These are phyloP conservation scores for Phaffia tasmanica DNA, from an alignment of 768 basidiomycete species.

Conservation along the genomic window DNA sequence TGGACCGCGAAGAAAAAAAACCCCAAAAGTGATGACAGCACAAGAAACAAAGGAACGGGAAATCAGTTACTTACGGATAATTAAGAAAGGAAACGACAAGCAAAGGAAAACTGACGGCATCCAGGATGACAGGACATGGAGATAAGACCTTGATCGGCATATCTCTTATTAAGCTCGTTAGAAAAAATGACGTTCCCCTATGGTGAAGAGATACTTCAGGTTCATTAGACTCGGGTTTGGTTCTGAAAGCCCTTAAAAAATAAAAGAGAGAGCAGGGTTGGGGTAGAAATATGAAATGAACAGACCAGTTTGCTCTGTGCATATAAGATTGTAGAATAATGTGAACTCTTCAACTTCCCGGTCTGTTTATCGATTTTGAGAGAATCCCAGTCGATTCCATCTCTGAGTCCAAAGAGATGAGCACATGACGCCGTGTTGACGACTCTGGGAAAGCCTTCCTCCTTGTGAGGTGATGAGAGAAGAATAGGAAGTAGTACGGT, in stretches of 20 bases:
- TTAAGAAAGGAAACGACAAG: too few species aligned
- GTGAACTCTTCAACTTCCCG: neutral
- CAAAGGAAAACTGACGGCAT: too few species aligned
- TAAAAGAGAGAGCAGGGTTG: too few species aligned
- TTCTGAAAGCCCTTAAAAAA: neutral
- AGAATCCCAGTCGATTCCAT: slow-evolving; percentile 24
- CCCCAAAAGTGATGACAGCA: too few species aligned
- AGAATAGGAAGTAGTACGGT: slow-evolving; percentile 26
- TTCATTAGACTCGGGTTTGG: neutral
- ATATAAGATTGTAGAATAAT: slow-evolving; percentile 13
- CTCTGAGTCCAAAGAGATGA: slow-evolving; percentile 10
- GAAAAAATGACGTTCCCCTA: slow-evolving; percentile 27
- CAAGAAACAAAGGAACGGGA: too few species aligned
- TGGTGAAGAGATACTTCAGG: neutral
- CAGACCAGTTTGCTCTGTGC: slow-evolving; percentile 27
- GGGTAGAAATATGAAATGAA: too few species aligned
- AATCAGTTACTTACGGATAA: too few species aligned
- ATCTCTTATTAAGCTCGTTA: slow-evolving; percentile 22
- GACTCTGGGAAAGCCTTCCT: slow-evolving; percentile 22
- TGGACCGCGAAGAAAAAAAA: too few species aligned
- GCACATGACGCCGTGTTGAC: slow-evolving; percentile 17
- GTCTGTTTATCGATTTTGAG: slow-evolving; percentile 7
- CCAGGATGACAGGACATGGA: slow-evolving; percentile 26
- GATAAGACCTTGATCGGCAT: slow-evolving; percentile 20
- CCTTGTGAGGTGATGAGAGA: slow-evolving; percentile 10